Evolutionary conservation across 2,329 filamentous ascomycete genomes (phyloP), one percentile per base, ranked within the genome.

Genomic region (Shiraia sp.): DNA sequence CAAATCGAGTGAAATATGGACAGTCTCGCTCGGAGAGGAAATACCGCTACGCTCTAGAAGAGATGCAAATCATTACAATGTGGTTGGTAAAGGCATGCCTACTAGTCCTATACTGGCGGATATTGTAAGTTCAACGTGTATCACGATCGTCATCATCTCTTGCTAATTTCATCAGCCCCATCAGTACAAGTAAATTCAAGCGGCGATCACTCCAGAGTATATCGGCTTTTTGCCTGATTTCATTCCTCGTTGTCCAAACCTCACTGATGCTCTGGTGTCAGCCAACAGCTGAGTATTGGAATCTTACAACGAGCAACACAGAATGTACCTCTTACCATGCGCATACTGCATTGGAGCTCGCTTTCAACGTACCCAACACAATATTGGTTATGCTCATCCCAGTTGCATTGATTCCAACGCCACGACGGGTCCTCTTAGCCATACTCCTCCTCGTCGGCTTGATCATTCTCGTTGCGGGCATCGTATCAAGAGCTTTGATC

Each of bases 81-180:
- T 65, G 59, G 60, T 42, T 62, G 1, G 55, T 64, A 10, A 63
- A 64, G 35, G 53, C 52, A 10, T 64, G 60, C 24, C 44, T 65
- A 4, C 24, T 65, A 16, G 42, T 65, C 3, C 32, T 65, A 8
- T 62, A 63, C 34, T 53, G 50, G 41, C 51, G 61, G 9, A 64
- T 65, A 14, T 61, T 61, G 61, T 65, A 52, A 17, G 60, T 40
- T 12, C 2, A 36, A 19, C 6, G 26, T 19, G 7, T 9, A 13
- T 24, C 10, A 27, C 13, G 1, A 4, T 14, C 8, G 10, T 25
- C 7, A 22, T 10, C 6, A 12, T 13, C 6, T 3, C 3, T 40
- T 8, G 32, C 47, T 50, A 25, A 55, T 8, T 10, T 12, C 7
- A 15, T 24, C 25, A 59, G 53, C 23, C 49, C 55, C 10, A 34